phyloP scores from a whole-genome alignment of 805 yeast genomes.

The Jamesozyma rosinii region DNA sequence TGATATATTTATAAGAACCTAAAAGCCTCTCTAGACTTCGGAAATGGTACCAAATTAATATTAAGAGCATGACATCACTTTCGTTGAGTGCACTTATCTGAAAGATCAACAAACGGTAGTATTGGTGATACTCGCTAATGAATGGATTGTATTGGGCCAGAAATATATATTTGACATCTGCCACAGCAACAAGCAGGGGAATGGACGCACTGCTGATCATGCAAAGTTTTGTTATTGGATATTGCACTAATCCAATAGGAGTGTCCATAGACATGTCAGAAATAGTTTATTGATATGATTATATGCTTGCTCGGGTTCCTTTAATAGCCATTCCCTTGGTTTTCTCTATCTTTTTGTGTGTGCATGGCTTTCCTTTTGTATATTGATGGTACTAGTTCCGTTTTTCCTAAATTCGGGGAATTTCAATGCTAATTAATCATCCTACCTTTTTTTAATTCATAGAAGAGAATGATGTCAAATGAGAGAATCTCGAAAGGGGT shows the following conservation, averaged over 20 bases:
- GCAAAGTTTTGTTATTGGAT: slow-evolving; percentile 24
- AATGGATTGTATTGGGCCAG: slow-evolving; percentile 36
- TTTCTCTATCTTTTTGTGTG: neutral
- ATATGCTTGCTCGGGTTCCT: neutral
- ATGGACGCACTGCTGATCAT: slow-evolving; percentile 20
- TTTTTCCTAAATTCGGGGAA: neutral
- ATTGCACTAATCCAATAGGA: slow-evolving; percentile 13
- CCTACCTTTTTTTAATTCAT: too few species aligned
- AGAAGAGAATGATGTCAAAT: too few species aligned
- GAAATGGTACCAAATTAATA: slow-evolving; percentile 41
- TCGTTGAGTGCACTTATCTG: slow-evolving; percentile 51
- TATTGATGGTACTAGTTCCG: neutral
- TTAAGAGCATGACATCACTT: slow-evolving; percentile 42
- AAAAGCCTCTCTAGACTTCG: slow-evolving; percentile 49
- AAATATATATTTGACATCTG: slow-evolving; percentile 24
- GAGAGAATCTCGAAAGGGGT: too few species aligned
- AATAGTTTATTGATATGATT: neutral
- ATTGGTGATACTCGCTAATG: slow-evolving; percentile 45
- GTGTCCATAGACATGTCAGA: slow-evolving; percentile 12
- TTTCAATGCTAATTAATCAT: neutral
- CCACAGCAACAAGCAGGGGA: slow-evolving; percentile 23
- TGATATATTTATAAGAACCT: slow-evolving; percentile 47
- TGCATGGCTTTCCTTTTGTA: neutral
- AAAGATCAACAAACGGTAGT: slow-evolving; percentile 43
- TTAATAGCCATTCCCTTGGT: neutral